These are phyloP conservation scores for Plasmodium coatneyi DNA, from an alignment of 169 alveolate genomes.

Conservation along the genomic window DNA sequence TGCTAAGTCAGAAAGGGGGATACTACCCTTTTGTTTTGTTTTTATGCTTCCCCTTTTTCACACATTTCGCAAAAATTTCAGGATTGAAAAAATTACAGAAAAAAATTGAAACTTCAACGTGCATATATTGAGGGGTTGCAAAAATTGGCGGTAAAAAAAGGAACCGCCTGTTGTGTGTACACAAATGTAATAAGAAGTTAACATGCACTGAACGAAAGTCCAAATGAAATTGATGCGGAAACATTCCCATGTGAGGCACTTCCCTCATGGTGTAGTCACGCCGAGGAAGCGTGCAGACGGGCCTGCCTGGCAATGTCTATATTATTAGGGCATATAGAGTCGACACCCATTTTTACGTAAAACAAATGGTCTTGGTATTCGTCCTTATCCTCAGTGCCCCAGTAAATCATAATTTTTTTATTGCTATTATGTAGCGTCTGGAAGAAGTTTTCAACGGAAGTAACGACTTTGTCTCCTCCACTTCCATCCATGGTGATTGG, in stretches of 20 bases:
- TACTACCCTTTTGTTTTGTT: background rate
- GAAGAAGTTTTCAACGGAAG: background rate
- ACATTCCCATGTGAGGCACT: background rate
- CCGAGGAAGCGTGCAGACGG: background rate
- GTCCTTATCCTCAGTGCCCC: constrained; percentile 74
- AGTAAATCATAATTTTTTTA: constrained; percentile 70
- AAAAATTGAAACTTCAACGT: background rate
- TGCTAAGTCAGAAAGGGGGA: background rate
- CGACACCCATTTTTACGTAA: constrained; percentile 38
- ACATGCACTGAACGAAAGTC: background rate
- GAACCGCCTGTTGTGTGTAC: background rate
- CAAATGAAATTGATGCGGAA: background rate
- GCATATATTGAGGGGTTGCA: background rate
- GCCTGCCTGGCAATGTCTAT: constrained; percentile 42
- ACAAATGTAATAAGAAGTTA: background rate
- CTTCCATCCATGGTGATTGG: constrained; percentile 28
- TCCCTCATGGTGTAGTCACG: background rate
- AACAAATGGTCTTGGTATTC: constrained; percentile 20
- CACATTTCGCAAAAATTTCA: background rate
- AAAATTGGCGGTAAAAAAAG: background rate
- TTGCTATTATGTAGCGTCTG: constrained; percentile 32
- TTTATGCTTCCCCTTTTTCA: background rate
- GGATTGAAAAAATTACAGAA: background rate
- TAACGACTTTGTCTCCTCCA: background rate
- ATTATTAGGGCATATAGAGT: constrained; percentile 60